phyloP scores from a whole-genome alignment of 2,329 filamentous ascomycete species.

The Aureobasidium sp. region DNA sequence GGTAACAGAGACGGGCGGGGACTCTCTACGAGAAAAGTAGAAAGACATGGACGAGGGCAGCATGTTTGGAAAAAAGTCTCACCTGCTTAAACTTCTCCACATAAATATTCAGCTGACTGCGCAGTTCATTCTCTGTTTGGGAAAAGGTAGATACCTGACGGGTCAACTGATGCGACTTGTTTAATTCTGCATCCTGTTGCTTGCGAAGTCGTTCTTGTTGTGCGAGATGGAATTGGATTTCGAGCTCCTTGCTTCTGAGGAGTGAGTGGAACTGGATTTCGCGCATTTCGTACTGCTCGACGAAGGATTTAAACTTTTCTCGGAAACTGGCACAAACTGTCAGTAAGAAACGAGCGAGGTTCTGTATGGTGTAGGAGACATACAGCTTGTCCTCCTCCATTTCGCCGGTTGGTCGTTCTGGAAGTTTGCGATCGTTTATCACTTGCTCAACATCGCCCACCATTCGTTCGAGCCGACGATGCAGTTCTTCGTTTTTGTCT shows the following conservation, averaged over 20 bases:
- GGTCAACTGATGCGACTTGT: constrained; percentile 76
- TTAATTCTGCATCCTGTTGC: constrained; percentile 71
- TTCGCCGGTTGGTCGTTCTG: constrained; percentile 72
- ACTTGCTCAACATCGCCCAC: constrained; percentile 81
- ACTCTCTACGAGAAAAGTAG: not conserved
- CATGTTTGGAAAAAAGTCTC: constrained; percentile 26
- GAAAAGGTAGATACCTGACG: constrained; percentile 91
- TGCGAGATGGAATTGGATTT: constrained; percentile 85
- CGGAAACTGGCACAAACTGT: constrained; percentile 36
- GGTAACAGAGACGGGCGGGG: not conserved
- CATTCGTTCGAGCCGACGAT: constrained; percentile 74
- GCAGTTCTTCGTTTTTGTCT: constrained; percentile 72
- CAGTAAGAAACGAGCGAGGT: not conserved
- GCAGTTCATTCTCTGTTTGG: constrained; percentile 87
- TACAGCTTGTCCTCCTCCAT: constrained; percentile 86
- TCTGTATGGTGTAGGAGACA: not conserved
- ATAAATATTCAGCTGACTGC: constrained; percentile 95
- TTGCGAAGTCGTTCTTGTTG: constrained; percentile 87
- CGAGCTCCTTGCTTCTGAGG: constrained; percentile 88
- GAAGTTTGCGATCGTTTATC: constrained; percentile 77
- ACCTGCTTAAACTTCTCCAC: constrained; percentile 99
- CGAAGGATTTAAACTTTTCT: constrained; percentile 88
- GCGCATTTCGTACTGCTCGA: constrained; percentile 93
- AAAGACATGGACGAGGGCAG: constrained; percentile 9
- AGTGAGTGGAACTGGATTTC: constrained; percentile 90